phyloP scores from a whole-genome alignment of 169 alveolate genomes.

The Babesia sp. region DNA sequence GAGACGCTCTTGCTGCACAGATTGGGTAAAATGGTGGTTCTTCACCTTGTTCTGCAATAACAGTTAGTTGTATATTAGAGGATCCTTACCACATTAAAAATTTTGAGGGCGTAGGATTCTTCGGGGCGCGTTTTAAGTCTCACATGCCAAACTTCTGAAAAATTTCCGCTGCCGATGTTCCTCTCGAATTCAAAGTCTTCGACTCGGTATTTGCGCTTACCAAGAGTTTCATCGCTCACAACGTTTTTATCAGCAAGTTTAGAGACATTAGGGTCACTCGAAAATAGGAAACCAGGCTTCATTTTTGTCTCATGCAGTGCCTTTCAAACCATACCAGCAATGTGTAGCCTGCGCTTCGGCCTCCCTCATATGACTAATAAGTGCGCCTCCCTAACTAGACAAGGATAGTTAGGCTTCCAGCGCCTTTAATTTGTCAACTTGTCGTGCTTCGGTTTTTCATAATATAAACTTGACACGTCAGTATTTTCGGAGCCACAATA shows the following conservation, averaged over 20 bases:
- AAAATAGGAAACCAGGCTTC: constrained; percentile 55
- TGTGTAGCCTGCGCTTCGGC: no score
- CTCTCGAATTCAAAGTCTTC: constrained; percentile 80
- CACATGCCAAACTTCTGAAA: constrained; percentile 80
- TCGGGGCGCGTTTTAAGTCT: constrained; percentile 72
- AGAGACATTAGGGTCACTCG: constrained; percentile 54
- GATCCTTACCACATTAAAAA: constrained; percentile 66
- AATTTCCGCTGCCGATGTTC: constrained; percentile 79
- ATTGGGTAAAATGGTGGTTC: constrained; percentile 55
- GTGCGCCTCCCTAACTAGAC: no score
- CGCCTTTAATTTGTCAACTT: background rate
- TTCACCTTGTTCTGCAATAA: constrained; percentile 68
- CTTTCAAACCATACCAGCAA: no score
- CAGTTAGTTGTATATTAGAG: no score
- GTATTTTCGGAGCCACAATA: background rate
- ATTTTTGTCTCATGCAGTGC: no score
- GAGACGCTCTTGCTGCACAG: constrained; percentile 76
- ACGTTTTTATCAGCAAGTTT: constrained; percentile 12
- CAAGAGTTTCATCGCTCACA: constrained; percentile 17
- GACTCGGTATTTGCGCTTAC: constrained; percentile 58
- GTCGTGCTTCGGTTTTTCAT: no score
- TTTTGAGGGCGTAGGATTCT: constrained; percentile 76
- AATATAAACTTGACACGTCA: no score
- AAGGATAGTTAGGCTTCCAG: no score
- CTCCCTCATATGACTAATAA: no score